Evolutionary conservation across 805 yeast species (phyloP).

Genomic region (Pichia sporocuriosa): DNA sequence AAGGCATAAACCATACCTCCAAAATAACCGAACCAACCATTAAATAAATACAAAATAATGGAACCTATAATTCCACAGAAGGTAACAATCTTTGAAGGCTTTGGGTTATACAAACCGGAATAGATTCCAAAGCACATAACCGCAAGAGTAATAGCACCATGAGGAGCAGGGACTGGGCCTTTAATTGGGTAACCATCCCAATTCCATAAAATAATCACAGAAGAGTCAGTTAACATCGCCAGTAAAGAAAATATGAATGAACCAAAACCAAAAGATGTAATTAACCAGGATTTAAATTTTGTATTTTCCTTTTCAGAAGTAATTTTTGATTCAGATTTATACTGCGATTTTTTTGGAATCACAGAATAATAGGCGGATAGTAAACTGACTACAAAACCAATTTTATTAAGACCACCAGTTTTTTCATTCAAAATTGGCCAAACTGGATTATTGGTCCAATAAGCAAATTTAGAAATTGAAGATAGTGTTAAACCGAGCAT

Average conservation of each 20-base stretch:
- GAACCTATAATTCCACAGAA: slow-evolving; percentile 44
- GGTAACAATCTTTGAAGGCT: slow-evolving; percentile 16
- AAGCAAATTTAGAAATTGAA: slow-evolving; percentile 66
- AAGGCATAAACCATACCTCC: slow-evolving; percentile 63
- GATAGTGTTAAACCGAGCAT: slow-evolving; percentile 68
- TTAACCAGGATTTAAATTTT: slow-evolving; percentile 23
- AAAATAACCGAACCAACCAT: slow-evolving; percentile 65
- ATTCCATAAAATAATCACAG: slow-evolving; percentile 86
- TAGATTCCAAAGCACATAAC: slow-evolving; percentile 54
- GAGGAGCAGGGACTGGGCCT: slow-evolving; percentile 85
- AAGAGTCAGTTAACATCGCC: slow-evolving; percentile 74
- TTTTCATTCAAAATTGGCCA: slow-evolving; percentile 90
- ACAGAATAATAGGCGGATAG: slow-evolving; percentile 55
- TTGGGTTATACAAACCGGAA: slow-evolving; percentile 33
- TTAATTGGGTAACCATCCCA: slow-evolving; percentile 91
- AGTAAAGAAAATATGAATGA: slow-evolving; percentile 64
- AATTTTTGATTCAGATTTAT: not conserved
- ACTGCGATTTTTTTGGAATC: slow-evolving; percentile 14
- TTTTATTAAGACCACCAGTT: slow-evolving; percentile 80
- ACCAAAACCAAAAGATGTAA: slow-evolving; percentile 68
- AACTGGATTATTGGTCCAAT: slow-evolving; percentile 82
- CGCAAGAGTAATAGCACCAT: slow-evolving; percentile 60
- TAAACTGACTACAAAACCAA: slow-evolving; percentile 61
- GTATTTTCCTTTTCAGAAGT: not conserved
- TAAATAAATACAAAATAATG: slow-evolving; percentile 39